These are phyloP conservation scores for Ophiognomonia clavigignenti-juglandacearum DNA, from an alignment of 2,329 filamentous ascomycete species.

Conservation along the genomic window DNA sequence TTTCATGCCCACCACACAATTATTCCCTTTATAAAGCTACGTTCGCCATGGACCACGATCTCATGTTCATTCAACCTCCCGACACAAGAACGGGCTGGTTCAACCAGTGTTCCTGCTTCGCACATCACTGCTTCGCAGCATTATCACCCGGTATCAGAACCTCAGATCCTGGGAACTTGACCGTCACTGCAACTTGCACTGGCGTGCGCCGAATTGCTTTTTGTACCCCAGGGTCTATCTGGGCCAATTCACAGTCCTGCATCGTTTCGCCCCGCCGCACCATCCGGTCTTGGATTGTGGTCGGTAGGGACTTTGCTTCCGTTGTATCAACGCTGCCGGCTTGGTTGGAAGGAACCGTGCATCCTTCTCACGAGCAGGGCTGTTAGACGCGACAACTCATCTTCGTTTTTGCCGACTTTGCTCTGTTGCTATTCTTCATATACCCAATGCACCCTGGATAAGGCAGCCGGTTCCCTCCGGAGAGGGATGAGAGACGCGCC, in stretches of 20 bases:
- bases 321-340: constrained; percentile 9
- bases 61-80: background rate
- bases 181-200: background rate
- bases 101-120: background rate
- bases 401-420: background rate
- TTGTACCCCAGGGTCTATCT: no score
- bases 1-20: background rate
- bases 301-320: background rate
- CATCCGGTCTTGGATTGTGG: no score
- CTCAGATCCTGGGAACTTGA: background rate
- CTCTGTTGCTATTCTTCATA: constrained; percentile 9
- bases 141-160: background rate
- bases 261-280: no score
- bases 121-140: no score
- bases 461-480: constrained; percentile 1
- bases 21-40: background rate
- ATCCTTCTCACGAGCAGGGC: background rate
- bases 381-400: background rate
- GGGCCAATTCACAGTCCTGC: no score
- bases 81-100: background rate
- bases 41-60: background rate
- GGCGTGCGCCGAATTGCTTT: background rate
- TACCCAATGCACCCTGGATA: constrained; percentile 14
- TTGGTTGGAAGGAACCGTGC: constrained; percentile 5
- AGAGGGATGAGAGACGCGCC: background rate